Percentiles rank a stretch among this genome's conserved stretches.
phyloP scores from a whole-genome alignment of 225 moss, liverwort and hornwort genomes.

The Asterella californica region DNA sequence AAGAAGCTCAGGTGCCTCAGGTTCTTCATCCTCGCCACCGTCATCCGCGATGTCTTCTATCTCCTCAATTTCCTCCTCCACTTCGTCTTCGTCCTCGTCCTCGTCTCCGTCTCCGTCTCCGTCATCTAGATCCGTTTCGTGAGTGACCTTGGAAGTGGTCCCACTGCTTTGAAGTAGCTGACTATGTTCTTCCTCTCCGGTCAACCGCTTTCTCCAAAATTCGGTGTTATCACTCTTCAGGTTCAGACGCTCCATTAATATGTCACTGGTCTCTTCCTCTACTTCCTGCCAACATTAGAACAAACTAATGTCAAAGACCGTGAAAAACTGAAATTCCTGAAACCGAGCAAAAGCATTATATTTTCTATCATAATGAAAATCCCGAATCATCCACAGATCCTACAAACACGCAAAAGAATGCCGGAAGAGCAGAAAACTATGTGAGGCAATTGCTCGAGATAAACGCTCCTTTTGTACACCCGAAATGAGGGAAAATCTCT shows the following conservation, averaged over 20 bases:
- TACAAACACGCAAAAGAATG: neutral
- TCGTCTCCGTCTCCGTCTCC: constrained; percentile 65
- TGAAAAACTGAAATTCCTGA: neutral
- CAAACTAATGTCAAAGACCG: neutral
- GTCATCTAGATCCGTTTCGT: constrained; percentile 28
- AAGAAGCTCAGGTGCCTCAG: constrained; percentile 79
- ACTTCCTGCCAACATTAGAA: constrained; percentile 39
- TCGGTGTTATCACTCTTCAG: constrained; percentile 83
- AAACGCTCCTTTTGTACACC: too few relatives aligned
- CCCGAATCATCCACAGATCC: neutral
- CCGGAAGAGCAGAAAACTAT: neutral
- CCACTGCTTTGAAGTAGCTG: constrained; percentile 26
- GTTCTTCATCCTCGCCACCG: constrained; percentile 80
- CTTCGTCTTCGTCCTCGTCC: constrained; percentile 58
- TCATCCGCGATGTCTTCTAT: constrained; percentile 79
- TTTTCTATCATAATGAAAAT: neutral
- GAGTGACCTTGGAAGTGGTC: neutral
- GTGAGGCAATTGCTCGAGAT: too few relatives aligned
- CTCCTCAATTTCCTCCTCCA: constrained; percentile 69
- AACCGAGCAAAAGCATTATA: neutral
- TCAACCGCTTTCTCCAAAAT: constrained; percentile 83
- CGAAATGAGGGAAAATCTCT: too few relatives aligned
- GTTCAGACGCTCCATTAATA: constrained; percentile 75
- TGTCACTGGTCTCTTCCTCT: constrained; percentile 57
- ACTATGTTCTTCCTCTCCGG: constrained; percentile 59